Evolutionary conservation across 306 rosid genomes (phyloP), one percentile per base, ranked within the genome.

Genomic region (Gastrolobium bilobum): DNA sequence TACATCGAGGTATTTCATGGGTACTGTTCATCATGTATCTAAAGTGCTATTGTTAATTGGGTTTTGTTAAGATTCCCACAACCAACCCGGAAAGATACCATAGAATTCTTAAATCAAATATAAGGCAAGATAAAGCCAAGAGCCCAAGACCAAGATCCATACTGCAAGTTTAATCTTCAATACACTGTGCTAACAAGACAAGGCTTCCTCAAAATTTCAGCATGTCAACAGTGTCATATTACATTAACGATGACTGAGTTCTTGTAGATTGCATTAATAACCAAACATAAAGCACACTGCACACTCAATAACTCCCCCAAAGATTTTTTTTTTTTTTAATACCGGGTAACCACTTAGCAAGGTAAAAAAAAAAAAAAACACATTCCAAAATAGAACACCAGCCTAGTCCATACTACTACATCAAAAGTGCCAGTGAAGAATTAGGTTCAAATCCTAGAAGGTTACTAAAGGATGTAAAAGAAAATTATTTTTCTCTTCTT

Each of bases 351-450:
- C 57, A 46, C 37, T 43, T 62, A 63, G 58, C 31, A 51, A 52
- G 35, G 35, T 44, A 29, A 48, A 15, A 64, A 62, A 38, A 62
- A 38, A n/a, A 39, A 52, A 33, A 74, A 7, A 33, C 15, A 38
- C 11, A 10, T 14, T 38, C 30, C 67, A 30, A 30, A 65, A 14
- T 11, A 59, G 13, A 54, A 87, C 78, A 80, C 77, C 71, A 82
- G 74, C 84, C 77, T 58, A 75, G 84, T 81, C 88, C 91, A 91
- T 35, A 79, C 62, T 53, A 38, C 75, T 65, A 44, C 81, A 57
- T 39, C 50, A 60, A 40, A 63, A 71, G 60, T 76, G 43, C 57
- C 77, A 30, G n/a, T 79, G 77, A 77, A 78, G 91, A 81, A 80
- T 86, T 86, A 61, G 83, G 78, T 34, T 75, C 76, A 74, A 63